Evolutionary conservation across 2,329 filamentous ascomycete species (phyloP), one percentile per base, ranked within the genome.

Genomic region (Pyricularia pennisetigena): DNA sequence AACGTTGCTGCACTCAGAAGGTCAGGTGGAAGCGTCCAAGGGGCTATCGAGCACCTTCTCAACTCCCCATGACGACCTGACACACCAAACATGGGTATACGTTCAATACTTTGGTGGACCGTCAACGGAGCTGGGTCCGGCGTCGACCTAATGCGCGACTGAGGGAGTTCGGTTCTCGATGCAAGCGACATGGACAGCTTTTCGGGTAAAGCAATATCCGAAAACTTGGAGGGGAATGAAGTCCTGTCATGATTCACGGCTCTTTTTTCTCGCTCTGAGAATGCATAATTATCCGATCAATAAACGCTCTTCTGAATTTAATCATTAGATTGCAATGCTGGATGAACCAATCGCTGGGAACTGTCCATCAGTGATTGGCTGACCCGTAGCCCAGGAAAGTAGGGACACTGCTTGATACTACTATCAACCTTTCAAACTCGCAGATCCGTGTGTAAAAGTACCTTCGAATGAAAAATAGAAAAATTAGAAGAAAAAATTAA

Each of bases 21-120:
- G 74, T 92, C 92, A 70, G 95, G 95, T 9, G 95, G 95, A 12
- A 97, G 92, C 76, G 95, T 98, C 59, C 93, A 98, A 77, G 95
- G 94, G 12, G 95, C 92, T 5, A 87, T 96, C 67, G 91, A 95
- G 79, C 88, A 92, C 74, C 79, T 96, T 68, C 78, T 91, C 32
- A 80, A 75, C 69, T 75, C 75, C 41, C 75, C 68, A 71, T 26
- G 30, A 57, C 20, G 16, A 23, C 4, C 5, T 35, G 59, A 35
- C 20, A 23, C 16, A 65, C 23, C 12, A 26, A 26, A 26, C 57
- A 26, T 23, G 24, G 57, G 12, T 1, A 28, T 61, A 61, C 41
- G 20, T 54, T 54, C n/a, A 54, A 16, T 54, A 7, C 16, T 61
- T 28, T 6, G 57, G 23, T 61, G 23, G 57, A 61, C 8, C 23